Conservation (phyloP, 1,284 basidiomycete species). For the Puccinia polysora region DNA sequence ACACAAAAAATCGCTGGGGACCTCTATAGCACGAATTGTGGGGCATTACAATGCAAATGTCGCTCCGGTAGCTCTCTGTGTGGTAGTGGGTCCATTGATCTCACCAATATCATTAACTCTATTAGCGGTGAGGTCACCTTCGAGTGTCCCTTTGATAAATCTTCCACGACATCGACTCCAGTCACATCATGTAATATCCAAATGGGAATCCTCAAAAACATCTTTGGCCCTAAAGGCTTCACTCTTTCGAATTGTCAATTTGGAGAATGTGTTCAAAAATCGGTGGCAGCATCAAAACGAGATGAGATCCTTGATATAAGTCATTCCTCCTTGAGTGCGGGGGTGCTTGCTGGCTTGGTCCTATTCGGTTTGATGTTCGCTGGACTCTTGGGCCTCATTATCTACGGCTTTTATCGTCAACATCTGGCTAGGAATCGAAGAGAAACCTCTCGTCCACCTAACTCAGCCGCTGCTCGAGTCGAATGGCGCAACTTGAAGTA, state of each 20-base stretch:
- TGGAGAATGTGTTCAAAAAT: conserved; percentile 79
- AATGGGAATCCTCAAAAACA: conserved; percentile 61
- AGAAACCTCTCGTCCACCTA: conserved; percentile 48
- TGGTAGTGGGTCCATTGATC: conserved; percentile 57
- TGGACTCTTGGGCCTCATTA: conserved; percentile 60
- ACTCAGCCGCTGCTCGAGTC: conserved; percentile 59
- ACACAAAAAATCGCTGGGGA: conserved; percentile 55
- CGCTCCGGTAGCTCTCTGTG: conserved; percentile 68
- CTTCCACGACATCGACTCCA: conserved; percentile 57
- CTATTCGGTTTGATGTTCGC: conserved; percentile 69
- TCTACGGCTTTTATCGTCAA: conserved; percentile 63
- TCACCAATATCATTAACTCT: conserved; percentile 61
- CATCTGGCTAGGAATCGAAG: conserved; percentile 60
- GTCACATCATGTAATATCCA: conserved; percentile 64
- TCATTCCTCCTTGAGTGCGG: conserved; percentile 60
- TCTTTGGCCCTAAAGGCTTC: conserved; percentile 72
- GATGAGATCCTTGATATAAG: conserved; percentile 43
- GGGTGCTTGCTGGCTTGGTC: conserved; percentile 79
- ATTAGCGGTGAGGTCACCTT: conserved; percentile 60
- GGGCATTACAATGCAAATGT: conserved; percentile 69
- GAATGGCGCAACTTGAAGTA: conserved; percentile 70
- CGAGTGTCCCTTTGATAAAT: conserved; percentile 60
- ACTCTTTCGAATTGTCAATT: conserved; percentile 66
- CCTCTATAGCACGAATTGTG: conserved; percentile 63
- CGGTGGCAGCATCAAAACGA: conserved; percentile 62